These are phyloP conservation scores for Didymella keratinophila DNA, from an alignment of 2,329 filamentous ascomycete species.

Conservation along the genomic window DNA sequence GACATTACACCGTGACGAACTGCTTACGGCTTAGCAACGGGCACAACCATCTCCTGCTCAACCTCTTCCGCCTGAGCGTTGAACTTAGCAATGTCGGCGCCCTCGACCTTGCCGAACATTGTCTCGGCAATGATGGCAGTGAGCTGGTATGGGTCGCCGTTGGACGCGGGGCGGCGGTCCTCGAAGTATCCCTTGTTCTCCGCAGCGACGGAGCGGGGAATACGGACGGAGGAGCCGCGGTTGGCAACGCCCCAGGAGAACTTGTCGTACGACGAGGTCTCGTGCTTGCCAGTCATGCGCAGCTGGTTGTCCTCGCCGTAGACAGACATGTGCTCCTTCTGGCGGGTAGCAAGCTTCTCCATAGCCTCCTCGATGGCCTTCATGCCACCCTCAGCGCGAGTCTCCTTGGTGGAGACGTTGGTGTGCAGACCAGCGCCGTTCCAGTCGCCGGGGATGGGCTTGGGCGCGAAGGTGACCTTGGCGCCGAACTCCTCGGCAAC, in stretches of 20 bases:
- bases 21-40: conserved; percentile 39
- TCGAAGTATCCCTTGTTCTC: conserved; percentile 97
- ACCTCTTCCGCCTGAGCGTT: conserved; percentile 44
- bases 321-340: conserved; percentile 75
- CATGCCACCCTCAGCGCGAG: conserved; percentile 92
- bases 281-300: conserved; percentile 90
- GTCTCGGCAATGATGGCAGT: conserved; percentile 83
- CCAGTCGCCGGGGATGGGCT: conserved; percentile 96
- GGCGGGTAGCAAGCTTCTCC: conserved; percentile 60
- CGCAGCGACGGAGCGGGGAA: conserved; percentile 82
- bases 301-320: conserved; percentile 96
- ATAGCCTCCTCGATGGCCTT: conserved; percentile 87
- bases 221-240: conserved; percentile 92
- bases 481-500: conserved; percentile 96
- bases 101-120: conserved; percentile 60
- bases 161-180: conserved; percentile 72
- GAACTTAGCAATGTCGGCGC: conserved; percentile 56
- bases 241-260: conserved; percentile 96
- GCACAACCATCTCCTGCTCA: conserved; percentile 47
- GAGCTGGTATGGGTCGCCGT: conserved; percentile 86
- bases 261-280: conserved; percentile 92
- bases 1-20: conserved; percentile 5
- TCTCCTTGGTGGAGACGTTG: conserved; percentile 91
- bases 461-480: conserved; percentile 93
- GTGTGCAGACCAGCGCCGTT: conserved; percentile 93